Evolutionary conservation across 2,329 filamentous ascomycete species (phyloP), one percentile per base, ranked within the genome.

Genomic region (Aspergillus glaucus): DNA sequence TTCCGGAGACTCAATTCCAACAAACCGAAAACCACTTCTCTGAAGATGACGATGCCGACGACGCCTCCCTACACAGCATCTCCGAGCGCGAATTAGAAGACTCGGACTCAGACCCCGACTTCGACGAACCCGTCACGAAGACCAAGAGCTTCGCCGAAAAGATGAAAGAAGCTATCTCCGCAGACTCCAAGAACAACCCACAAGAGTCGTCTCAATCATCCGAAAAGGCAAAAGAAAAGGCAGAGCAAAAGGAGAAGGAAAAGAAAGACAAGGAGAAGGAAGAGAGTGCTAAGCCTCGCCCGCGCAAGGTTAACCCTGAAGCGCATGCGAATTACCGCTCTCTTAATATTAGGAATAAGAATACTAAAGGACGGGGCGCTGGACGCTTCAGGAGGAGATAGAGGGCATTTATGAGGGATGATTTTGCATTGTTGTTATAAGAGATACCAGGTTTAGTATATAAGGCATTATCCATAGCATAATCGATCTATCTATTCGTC

Each of bases 261-360:
- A 62, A 63, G 37, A 62, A 61, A 45, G 39, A 21, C 5, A 21
- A 55, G 32, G 39, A 57, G 21, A 54, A 60, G 36, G 57, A 58
- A 32, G 61, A 63, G 41, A 62, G 21, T 14, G 19, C 39, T 39
- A 21, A 60, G 42, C 53, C 61, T 28, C 56, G 54, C 10, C 46
- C 55, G 26, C 62, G 66, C 30, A 75, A 69, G 53, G 58, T 74
- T 48, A 75, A 75, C 42, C 66, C 71, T 0, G 62, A 70, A 42
- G 69, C 74, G 14, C 74, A 76, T 63, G 71, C 72, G 14, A 77
- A 77, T 53, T 77, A 74, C 50, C 63, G 73, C 12, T 69, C 72
- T 9, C 52, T 77, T 54, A 76, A 75, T 54, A 74, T 76, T 50
- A 61, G 68, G 34, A 70, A 69, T 52, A 64, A 64, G 50, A 63